Evolutionary conservation across 2,329 filamentous ascomycete species (phyloP), one percentile per base, ranked within the genome.

Genomic region (Talaromyces sp.): DNA sequence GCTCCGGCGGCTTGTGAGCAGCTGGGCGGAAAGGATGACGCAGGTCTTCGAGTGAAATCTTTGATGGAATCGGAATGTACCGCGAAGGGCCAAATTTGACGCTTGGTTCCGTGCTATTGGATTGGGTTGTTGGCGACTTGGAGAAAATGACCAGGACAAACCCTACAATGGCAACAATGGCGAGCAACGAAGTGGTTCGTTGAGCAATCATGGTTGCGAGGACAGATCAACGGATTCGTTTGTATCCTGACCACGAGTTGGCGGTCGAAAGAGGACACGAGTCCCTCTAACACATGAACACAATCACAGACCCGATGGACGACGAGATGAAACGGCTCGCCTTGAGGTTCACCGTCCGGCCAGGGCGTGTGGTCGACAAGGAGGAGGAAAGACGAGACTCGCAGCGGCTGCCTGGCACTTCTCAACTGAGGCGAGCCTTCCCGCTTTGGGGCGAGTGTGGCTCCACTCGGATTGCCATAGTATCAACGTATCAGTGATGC

Each of bases 1-100:
- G 89, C 58, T 87, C 83, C 2, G 88, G 85, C 19, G 89, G 89
- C 63, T 86, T 84, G 72, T 96, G 91, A 11, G 86, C 83, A 21
- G 86, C 83, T 46, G 84, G 83, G 46, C 84, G 82, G 73, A 93
- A 93, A 0, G 87, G 89, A 31, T 78, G 71, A 58, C 72, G 74
- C 56, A 78, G 67, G 66, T 88, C 88, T 65, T 83, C 69, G 78
- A 82, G 69, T 63, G 79, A 69, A 55, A 80, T 78, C 38, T 74
- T 75, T 5, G 75, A 72, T 52, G 71, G 71, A 27, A 74, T 64
- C 52, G 72, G 72, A 26, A 75, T 64, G 64, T 71, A 72, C 60
- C 72, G 69, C 58, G 70, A 64, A 21, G 71, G 64, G 17, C 59
- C 59, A 51, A 61, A 61, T 31, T 61, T 61, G 41, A 68, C 66